phyloP scores from a whole-genome alignment of 331 rosid genomes.

The Phaseolus coccineus region DNA sequence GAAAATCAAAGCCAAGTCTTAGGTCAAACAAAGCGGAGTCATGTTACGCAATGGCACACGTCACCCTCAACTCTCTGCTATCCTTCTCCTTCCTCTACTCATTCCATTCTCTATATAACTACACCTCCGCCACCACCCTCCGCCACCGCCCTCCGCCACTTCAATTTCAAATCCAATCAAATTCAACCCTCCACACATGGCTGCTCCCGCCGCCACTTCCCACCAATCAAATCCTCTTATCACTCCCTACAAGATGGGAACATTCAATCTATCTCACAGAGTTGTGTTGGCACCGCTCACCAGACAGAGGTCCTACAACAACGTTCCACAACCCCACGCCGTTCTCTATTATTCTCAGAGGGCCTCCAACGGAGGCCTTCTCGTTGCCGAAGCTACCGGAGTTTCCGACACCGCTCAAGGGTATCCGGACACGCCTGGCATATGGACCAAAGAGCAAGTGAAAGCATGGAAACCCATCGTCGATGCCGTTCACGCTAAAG shows the following conservation, averaged over 20 bases:
- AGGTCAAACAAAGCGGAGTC: too few relatives aligned
- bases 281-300: constrained; percentile 48
- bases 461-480: constrained; percentile 62
- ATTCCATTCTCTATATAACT: too few relatives aligned
- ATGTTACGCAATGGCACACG: not conserved
- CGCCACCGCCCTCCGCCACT: not conserved
- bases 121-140: too few relatives aligned
- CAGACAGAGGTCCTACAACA: constrained; percentile 41
- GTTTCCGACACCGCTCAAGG: constrained; percentile 67
- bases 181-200: constrained; percentile 7
- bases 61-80: not conserved
- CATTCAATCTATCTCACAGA: constrained; percentile 47
- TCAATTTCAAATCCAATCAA: not conserved
- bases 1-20: too few relatives aligned
- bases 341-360: constrained; percentile 48
- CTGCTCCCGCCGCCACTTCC: not conserved
- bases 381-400: constrained; percentile 65
- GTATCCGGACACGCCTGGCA: constrained; percentile 54
- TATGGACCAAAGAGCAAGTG: constrained; percentile 67
- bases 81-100: too few relatives aligned
- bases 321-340: constrained; percentile 49
- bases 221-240: constrained; percentile 35
- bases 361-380: constrained; percentile 44
- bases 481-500: constrained; percentile 60
- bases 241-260: constrained; percentile 58